Evolutionary conservation across 2,329 filamentous ascomycete species (phyloP).

Genomic region (Fusarium heterosporum): DNA sequence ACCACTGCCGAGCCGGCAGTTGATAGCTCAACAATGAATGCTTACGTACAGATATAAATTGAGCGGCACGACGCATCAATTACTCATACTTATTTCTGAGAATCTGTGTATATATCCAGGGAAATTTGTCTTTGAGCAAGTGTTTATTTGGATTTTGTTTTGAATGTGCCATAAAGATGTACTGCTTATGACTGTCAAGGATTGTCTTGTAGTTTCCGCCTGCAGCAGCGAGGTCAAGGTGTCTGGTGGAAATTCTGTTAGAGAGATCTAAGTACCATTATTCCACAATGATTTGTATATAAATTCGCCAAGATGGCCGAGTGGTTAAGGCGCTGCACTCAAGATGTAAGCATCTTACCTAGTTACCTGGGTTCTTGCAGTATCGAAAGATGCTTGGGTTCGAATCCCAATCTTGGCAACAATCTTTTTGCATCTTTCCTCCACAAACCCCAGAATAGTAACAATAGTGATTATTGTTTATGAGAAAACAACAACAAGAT

Average conservation of each 20-base stretch:
- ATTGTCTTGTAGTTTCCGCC: no score
- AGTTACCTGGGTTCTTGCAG: not conserved
- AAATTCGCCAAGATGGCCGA: not conserved
- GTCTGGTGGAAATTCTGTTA: no score
- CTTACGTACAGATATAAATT: slow-evolving; percentile 23
- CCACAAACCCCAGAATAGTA: no score
- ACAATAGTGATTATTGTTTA: no score
- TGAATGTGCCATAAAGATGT: not conserved
- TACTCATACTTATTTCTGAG: not conserved
- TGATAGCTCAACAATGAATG: slow-evolving; percentile 1
- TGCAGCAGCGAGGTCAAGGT: no score
- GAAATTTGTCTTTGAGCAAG: no score
- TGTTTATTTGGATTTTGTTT: not conserved
- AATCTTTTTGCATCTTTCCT: not conserved
- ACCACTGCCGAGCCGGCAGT: slow-evolving; percentile 21
- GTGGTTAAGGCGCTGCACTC: slow-evolving; percentile 12
- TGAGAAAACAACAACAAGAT: no score
- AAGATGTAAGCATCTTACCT: slow-evolving; percentile 1
- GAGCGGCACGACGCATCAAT: not conserved
- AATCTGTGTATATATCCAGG: not conserved
- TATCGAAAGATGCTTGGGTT: slow-evolving; percentile 23
- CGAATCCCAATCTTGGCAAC: slow-evolving; percentile 14
- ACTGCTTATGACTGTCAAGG: not conserved
- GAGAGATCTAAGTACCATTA: no score
- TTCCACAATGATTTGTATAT: no score